Base-by-base conservation (phyloP, 306 rosid species). In the Potentilla sterilis region DNA sequence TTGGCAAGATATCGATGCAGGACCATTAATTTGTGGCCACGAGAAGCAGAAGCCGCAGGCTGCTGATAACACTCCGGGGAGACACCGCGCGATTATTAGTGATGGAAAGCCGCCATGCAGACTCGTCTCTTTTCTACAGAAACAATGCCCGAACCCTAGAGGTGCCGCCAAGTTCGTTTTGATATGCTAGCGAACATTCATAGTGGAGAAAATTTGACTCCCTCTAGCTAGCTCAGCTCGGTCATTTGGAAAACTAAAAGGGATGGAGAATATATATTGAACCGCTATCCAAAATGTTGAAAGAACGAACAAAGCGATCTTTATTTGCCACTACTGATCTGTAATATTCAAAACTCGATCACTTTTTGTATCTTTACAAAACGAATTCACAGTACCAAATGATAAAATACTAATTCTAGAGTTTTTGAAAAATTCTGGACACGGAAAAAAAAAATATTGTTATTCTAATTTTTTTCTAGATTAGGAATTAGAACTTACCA, bases 251-350 rank as follows among this genome's bases (percentile, higher is more conserved):
- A 62, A 62, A 34, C n/a, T 34, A 49, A 70, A 28, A 70, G 63
- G 55, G 69, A 38, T 58, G 57, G 44, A 41, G 4, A 47, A 22
- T 14, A 67, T 8, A 34, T 34, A 54, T 76, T 54, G 79, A 54
- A 76, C 57, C 74, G 79, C 57, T 28, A 76, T 76, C 4, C 15
- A 47, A 65, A 11, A 76, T n/a, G 46, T 67, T 77, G 75, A 77
- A 77, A 65, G 22, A 67, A 44, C 28, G 28, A 42, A 44, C 46
- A 34, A 19, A 49, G 16, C 24, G 28, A 28, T 59, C 14, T 14
- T 19, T 24, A 43, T n/a, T 69, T 69, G 38, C 75, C 44, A 64
- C 52, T 35, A 55, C 44, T 70, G 81, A 58, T 70, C 40, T 9
- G 0, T 19, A 43, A 69, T 43, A 69, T 44, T 77, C 70, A 48